Conservation (phyloP, 805 yeast species). For the Myxozyma geophila region DNA sequence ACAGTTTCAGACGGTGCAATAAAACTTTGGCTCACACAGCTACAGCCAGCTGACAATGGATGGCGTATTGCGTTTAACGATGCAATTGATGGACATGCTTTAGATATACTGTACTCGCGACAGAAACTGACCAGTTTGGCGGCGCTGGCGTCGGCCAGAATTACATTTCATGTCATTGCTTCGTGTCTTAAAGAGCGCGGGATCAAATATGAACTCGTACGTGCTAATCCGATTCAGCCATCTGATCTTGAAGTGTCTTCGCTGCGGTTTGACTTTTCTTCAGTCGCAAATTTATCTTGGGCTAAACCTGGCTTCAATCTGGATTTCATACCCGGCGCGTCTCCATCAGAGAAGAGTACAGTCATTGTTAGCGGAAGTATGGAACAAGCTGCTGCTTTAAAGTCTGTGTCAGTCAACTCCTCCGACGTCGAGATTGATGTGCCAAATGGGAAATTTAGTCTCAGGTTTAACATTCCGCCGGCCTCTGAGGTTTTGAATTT, state of each 20-base stretch:
- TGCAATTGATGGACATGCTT: conserved; percentile 18
- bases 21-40: conserved; percentile 27
- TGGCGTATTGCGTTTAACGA: conserved; percentile 34
- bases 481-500: conserved; percentile 37
- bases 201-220: conserved; percentile 19
- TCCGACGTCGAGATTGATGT: conserved; percentile 31
- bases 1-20: conserved; percentile 25
- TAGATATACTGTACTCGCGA: conserved; percentile 26
- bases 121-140: conserved; percentile 22
- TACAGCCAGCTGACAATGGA: conserved; percentile 33
- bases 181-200: conserved; percentile 21
- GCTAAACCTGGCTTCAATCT: conserved; percentile 31
- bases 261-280: conserved; percentile 25
- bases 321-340: conserved; percentile 17
- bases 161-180: conserved; percentile 28
- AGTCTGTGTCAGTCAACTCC: conserved; percentile 23
- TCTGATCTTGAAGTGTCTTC: conserved; percentile 19
- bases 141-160: conserved; percentile 24
- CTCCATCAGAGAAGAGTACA: conserved; percentile 15
- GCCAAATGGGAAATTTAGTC: conserved; percentile 28
- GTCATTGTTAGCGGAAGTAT: conserved; percentile 15
- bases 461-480: conserved; percentile 27
- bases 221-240: background rate
- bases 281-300: conserved; percentile 30
- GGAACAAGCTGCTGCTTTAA: conserved; percentile 22